phyloP scores from a whole-genome alignment of 305 asterid genomes.

The Vinca major region DNA sequence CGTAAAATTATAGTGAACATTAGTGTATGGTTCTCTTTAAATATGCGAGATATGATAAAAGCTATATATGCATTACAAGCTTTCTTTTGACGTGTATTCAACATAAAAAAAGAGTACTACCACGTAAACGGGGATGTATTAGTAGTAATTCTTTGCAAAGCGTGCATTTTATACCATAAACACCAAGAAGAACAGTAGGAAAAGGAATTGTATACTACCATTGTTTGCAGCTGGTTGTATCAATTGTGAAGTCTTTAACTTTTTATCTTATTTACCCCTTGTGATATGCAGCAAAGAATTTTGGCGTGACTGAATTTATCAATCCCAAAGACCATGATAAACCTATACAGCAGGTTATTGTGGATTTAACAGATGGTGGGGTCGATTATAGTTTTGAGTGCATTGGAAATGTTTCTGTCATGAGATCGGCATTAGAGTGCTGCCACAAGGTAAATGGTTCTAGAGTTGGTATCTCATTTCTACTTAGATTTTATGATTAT shows the following conservation, averaged over 20 bases:
- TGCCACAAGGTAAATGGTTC: constrained; percentile 74
- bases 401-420: constrained; percentile 83
- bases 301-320: constrained; percentile 90
- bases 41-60: too few relatives aligned
- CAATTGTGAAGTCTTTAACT: constrained; percentile 4
- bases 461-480: background rate
- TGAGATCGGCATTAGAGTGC: constrained; percentile 97
- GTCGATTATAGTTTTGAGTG: constrained; percentile 99
- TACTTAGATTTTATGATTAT: background rate
- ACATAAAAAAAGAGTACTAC: background rate
- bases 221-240: background rate
- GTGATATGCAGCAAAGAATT: constrained; percentile 54
- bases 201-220: background rate
- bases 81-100: background rate
- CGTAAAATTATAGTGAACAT: too few relatives aligned
- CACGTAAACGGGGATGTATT: background rate
- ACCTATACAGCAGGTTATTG: constrained; percentile 91
- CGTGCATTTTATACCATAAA: background rate
- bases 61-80: too few relatives aligned
- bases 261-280: constrained; percentile 13
- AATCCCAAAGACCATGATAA: constrained; percentile 93
- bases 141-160: background rate
- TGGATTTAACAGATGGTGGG: constrained; percentile 91
- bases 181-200: background rate
- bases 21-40: too few relatives aligned